Conservation (phyloP, 805 yeast species). For the Zygoascus bituminiphila region DNA sequence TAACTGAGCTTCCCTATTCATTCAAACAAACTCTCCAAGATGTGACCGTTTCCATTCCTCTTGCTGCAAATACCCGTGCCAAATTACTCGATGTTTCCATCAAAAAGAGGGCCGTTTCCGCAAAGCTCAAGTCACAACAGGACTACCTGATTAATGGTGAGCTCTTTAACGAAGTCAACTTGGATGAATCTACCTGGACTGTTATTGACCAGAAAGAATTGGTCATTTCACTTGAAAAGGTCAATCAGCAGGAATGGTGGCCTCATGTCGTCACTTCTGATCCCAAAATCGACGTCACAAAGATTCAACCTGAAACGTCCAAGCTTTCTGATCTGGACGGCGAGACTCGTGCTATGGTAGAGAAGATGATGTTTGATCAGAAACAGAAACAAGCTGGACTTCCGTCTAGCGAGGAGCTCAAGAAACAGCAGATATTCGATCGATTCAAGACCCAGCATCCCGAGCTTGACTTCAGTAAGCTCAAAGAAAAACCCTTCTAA, state of each 20-base stretch:
- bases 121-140: slow-evolving; percentile 17
- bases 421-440: slow-evolving; percentile 28
- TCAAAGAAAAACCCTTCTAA: slow-evolving; percentile 9
- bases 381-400: slow-evolving; percentile 33
- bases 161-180: slow-evolving; percentile 27
- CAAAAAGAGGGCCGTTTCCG: slow-evolving; percentile 18
- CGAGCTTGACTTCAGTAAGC: slow-evolving; percentile 34
- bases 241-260: slow-evolving; percentile 37
- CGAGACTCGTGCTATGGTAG: slow-evolving; percentile 37
- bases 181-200: slow-evolving; percentile 36
- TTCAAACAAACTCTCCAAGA: slow-evolving; percentile 39
- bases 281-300: slow-evolving; percentile 35
- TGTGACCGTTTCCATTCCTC: slow-evolving; percentile 30
- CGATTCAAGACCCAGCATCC: slow-evolving; percentile 38
- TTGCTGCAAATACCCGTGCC: slow-evolving; percentile 30
- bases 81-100: slow-evolving; percentile 29
- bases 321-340: slow-evolving; percentile 35
- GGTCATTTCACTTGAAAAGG: slow-evolving; percentile 31
- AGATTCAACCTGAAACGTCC: slow-evolving; percentile 35
- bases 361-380: slow-evolving; percentile 42
- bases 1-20: slow-evolving; percentile 27
- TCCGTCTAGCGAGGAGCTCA: slow-evolving; percentile 33
- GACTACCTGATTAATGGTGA: slow-evolving; percentile 27
- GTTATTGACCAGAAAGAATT: slow-evolving; percentile 33
- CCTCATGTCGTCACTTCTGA: slow-evolving; percentile 36